Base-by-base conservation (phyloP, 441 rosid species). In the Lepidium campestre region DNA sequence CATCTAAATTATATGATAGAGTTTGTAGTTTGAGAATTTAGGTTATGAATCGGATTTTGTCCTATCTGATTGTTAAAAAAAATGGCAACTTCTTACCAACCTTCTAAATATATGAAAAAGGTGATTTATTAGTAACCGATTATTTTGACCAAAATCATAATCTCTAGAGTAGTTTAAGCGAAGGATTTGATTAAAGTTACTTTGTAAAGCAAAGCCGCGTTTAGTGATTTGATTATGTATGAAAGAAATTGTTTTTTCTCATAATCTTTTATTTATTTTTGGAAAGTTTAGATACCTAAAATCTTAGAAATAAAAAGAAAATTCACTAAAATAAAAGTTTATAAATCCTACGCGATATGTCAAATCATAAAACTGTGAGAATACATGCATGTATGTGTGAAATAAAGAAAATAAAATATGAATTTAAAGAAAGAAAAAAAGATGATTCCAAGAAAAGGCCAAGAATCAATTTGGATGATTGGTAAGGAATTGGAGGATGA, bases 401-500 rank as follows among this genome's bases (percentile, higher is more conserved):
- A 65, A 7, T 20, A 6, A 31, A 36, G 29, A 2, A 9, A 19
- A n/a, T 10, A 10, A 10, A 10, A 32, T 10, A 19, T 13, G 25
- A 62, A 55, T 36, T 20, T 31, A 57, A 7, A n/a, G 27, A 32
- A 29, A 57, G 13, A 9, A 65, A 65, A 31, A 32, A 57, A 59
- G 67, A 59, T 60, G 62, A 58, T 73, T 73, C 57, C 50, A 59
- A 59, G 72, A 73, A 72, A 50, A 42, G 6, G 36, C 62, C 54
- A 20, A 71, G 29, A 19, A 50, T 20, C 14, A 52, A 52, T 41
- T 57, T 52, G 67, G 4, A 66, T 66, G 62, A 66, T 65, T 65
- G 67, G 67, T 50, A 72, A 57, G 71, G 71, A 65, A 58, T 35
- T 58, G 57, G 56, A 42, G 48, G 49, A 34, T 72, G 68, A 59